Evolutionary conservation across 1,139 yeast genomes (phyloP).

Genomic region (Magnusiomyces suaveolens): DNA sequence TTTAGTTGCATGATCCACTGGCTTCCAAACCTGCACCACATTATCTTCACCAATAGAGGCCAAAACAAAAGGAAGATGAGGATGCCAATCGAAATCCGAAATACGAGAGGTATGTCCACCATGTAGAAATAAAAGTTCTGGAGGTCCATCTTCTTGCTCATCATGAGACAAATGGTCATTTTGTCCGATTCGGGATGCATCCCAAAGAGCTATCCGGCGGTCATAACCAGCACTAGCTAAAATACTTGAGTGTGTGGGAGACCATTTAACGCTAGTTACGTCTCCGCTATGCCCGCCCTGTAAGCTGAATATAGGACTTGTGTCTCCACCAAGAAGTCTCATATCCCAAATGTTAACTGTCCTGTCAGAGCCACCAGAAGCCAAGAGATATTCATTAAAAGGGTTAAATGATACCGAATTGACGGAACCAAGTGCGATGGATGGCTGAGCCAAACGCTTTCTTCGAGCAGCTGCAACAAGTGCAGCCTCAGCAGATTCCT

Average conservation of each 20-base stretch:
- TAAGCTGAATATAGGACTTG: slow-evolving; percentile 22
- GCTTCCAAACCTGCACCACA: slow-evolving; percentile 74
- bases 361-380: slow-evolving; percentile 63
- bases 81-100: slow-evolving; percentile 81
- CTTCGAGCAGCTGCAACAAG: neutral
- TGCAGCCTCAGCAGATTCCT: neutral
- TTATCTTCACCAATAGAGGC: slow-evolving; percentile 82
- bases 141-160: slow-evolving; percentile 26
- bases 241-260: slow-evolving; percentile 48
- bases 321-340: slow-evolving; percentile 30
- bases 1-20: slow-evolving; percentile 30
- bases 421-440: slow-evolving; percentile 38
- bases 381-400: slow-evolving; percentile 44
- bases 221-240: slow-evolving; percentile 71
- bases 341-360: slow-evolving; percentile 59
- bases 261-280: slow-evolving; percentile 46
- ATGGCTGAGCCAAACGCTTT: slow-evolving; percentile 20
- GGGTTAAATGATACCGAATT: slow-evolving; percentile 62
- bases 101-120: slow-evolving; percentile 88
- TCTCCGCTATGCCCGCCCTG: slow-evolving; percentile 12
- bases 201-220: slow-evolving; percentile 62
- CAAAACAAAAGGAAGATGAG: slow-evolving; percentile 65
- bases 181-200: slow-evolving; percentile 36
- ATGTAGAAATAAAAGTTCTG: slow-evolving; percentile 56
- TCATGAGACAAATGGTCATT: neutral